Percentiles rank a stretch among this genome's conserved stretches.
Evolutionary conservation across 140 eudicot species (phyloP).

Genomic region (Stevia rebaudiana): DNA sequence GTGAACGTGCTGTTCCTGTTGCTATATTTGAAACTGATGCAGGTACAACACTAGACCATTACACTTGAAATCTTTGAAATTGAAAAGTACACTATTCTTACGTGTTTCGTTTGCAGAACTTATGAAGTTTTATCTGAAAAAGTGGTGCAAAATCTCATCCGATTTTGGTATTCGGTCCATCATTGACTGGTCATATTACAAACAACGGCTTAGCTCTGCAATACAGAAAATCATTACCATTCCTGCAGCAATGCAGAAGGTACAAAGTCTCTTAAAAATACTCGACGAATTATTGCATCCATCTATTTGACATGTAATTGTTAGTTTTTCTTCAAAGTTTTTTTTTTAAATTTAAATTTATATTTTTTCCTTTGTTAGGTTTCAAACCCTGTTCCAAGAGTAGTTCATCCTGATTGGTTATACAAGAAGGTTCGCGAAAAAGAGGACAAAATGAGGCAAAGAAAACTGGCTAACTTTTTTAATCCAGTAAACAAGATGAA

Average conservation of each 20-base stretch:
- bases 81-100: conserved; percentile 1
- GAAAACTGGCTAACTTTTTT: conserved; percentile 69
- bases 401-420: conserved; percentile 97
- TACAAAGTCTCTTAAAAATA: conserved; percentile 15
- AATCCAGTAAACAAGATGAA: conserved; percentile 35
- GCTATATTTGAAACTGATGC: conserved; percentile 93
- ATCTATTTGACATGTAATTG: conserved; percentile 8
- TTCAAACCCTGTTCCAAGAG: conserved; percentile 98
- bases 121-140: conserved; percentile 74
- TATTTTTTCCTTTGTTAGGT: conserved; percentile 43
- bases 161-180: conserved; percentile 91
- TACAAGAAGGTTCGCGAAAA: conserved; percentile 92
- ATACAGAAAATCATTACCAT: conserved; percentile 91
- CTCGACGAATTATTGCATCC: neutral
- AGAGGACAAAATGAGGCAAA: conserved; percentile 89
- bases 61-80: neutral
- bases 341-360: no score
- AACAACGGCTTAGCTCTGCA: conserved; percentile 92
- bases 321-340: neutral
- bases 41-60: conserved; percentile 40
- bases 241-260: conserved; percentile 99
- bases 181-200: conserved; percentile 98
- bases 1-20: conserved; percentile 98
- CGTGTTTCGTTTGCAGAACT: conserved; percentile 53
- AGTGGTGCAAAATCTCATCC: conserved; percentile 97